Evolutionary conservation across 768 basidiomycete genomes (phyloP).

Genomic region (Neoboletus subvelutipes): DNA sequence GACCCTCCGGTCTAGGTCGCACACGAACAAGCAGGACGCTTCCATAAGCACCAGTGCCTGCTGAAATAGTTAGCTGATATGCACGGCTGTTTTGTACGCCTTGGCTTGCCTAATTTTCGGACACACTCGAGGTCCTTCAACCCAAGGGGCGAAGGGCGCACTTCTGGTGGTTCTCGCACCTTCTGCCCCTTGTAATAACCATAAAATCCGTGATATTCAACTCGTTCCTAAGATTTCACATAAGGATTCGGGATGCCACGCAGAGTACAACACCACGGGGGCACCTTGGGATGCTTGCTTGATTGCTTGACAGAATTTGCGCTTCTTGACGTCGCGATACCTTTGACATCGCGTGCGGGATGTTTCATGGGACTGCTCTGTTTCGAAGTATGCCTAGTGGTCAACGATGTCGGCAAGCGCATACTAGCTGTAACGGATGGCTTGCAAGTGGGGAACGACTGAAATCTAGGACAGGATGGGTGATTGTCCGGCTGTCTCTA

Average conservation of each 20-base stretch:
- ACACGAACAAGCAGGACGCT: conserved; percentile 42
- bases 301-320: conserved; percentile 5
- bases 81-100: background rate
- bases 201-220: conserved; percentile 9
- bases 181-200: conserved; percentile 11
- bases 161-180: conserved; percentile 30
- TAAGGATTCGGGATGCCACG: background rate
- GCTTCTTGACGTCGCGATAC: conserved; percentile 4
- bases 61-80: conserved; percentile 1
- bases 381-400: conserved; percentile 5
- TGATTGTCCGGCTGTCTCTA: background rate
- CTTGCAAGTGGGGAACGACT: background rate
- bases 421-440: conserved; percentile 1
- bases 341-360: conserved; percentile 11
- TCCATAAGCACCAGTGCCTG: conserved; percentile 44
- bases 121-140: conserved; percentile 44
- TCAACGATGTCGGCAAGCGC: conserved; percentile 17
- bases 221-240: conserved; percentile 17
- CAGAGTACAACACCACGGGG: background rate
- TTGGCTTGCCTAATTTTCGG: conserved; percentile 37
- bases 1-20: conserved; percentile 28
- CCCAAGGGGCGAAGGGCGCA: conserved; percentile 37
- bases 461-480: background rate
- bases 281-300: conserved; percentile 4
- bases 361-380: conserved; percentile 10